Base-by-base conservation (phyloP, 306 rosid species). In the Spatholobus suberectus region DNA sequence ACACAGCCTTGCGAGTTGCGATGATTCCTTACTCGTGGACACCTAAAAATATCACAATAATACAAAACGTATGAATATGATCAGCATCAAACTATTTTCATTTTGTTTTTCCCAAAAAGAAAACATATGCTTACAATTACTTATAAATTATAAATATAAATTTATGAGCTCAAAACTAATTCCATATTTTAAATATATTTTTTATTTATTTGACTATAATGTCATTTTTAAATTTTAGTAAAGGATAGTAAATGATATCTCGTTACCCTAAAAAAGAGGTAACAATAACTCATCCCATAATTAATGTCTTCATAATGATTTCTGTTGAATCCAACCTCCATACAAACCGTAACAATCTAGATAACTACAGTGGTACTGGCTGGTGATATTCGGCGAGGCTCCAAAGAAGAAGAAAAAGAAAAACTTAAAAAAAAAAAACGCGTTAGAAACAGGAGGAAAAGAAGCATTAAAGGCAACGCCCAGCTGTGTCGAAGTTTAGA, bases 321-420 rank as follows among this genome's bases (percentile, higher is more conserved):
- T 47, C 26, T 47, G 74, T 65, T 65, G 70, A 77, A 77, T 47
- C 74, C 75, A 77, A 32, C 63, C 0, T 65, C 37, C 46, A 44
- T 2, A 20, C 18, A 20, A 34, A 43, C 38, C 1, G 2, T 14
- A 68, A 20, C 11, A 38, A 9, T n/a, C 8, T 7, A 65, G 32
- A 65, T 79, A 55, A 55, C 62, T 6, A 43, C 38, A 44, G 58
- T 24, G 4, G 67, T 79, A n/a, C n/a, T n/a, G n/a, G n/a, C n/a
- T 68, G 59, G 75, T 23, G 26, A 26, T 7, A 0, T 2, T 54
- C 11, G 11, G 70, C 73, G 7, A 78, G 24, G 4, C 37, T 49
- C 40, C 27, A 49, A 12, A 44, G 29, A 38, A 61, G 71, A 61
- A 63, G 46, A 27, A 18, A 5, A 77, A 6, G 6, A 17, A 32